phyloP scores from a whole-genome alignment of 345 rosid species.

The Odontarrhena argentea region DNA sequence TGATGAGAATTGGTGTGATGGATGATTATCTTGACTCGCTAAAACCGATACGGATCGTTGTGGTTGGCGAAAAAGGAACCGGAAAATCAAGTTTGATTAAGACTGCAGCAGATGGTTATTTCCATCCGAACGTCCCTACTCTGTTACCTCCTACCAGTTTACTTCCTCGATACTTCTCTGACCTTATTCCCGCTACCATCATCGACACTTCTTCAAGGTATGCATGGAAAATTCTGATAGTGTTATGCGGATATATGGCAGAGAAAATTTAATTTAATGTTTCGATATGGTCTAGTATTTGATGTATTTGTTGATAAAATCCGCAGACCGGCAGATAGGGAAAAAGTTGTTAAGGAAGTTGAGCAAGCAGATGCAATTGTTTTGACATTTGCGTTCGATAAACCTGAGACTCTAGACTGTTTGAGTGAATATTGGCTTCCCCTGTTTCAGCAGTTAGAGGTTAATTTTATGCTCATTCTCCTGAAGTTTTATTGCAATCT shows the following conservation, averaged over 20 bases:
- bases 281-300: background rate
- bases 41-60: constrained; percentile 66
- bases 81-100: constrained; percentile 88
- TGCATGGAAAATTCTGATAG: background rate
- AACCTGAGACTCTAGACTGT: constrained; percentile 59
- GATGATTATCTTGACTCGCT: constrained; percentile 44
- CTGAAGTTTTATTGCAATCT: background rate
- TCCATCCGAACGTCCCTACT: constrained; percentile 55
- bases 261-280: background rate
- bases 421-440: constrained; percentile 86
- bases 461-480: background rate
- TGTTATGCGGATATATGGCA: background rate
- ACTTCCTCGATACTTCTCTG: constrained; percentile 66
- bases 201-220: constrained; percentile 87
- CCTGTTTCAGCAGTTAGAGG: constrained; percentile 42
- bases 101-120: constrained; percentile 55
- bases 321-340: constrained; percentile 62
- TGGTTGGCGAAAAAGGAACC: constrained; percentile 81
- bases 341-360: constrained; percentile 65
- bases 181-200: constrained; percentile 64
- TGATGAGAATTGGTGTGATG: constrained; percentile 42
- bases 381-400: constrained; percentile 81
- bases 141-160: constrained; percentile 64
- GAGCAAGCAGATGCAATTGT: constrained; percentile 83
- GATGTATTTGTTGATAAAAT: constrained; percentile 22